Conservation (phyloP, 75 land plant species). For the Adiantum capillusveneris region DNA sequence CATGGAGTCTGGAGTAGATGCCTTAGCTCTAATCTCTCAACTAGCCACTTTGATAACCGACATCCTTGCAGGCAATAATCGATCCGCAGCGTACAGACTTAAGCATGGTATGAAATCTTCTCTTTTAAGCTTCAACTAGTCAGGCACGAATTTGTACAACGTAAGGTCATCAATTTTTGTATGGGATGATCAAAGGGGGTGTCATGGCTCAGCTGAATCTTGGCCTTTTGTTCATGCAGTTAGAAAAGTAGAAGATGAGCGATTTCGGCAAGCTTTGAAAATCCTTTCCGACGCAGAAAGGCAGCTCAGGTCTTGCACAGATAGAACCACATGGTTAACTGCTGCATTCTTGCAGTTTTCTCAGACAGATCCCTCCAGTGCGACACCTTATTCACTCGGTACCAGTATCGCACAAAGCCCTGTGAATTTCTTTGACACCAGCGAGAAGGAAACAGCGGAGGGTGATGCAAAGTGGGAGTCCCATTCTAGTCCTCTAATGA, state of each 20-base stretch:
- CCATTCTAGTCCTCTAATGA: background rate
- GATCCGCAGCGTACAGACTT: no score
- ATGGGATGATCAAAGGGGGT: no score
- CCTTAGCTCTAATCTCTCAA: constrained; percentile 87
- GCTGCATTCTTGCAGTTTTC: constrained; percentile 80
- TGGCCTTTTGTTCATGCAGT: no score
- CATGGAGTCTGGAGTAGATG: constrained; percentile 85
- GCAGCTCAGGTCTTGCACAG: constrained; percentile 66
- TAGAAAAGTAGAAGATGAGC: constrained; percentile 52
- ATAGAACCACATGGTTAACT: constrained; percentile 84
- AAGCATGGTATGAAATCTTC: no score
- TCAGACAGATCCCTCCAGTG: constrained; percentile 52
- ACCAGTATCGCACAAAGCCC: constrained; percentile 35
- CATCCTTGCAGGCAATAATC: constrained; percentile 76
- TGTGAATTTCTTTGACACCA: constrained; percentile 11
- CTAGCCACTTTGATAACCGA: constrained; percentile 91
- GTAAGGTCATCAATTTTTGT: background rate
- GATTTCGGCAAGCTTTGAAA: constrained; percentile 63
- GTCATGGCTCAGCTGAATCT: no score
- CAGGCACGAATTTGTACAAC: background rate
- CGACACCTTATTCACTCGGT: no score
- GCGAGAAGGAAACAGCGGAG: constrained; percentile 20
- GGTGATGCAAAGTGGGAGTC: background rate
- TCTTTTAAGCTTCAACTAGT: background rate
- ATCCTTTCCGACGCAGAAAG: constrained; percentile 84